Evolutionary conservation across 1,284 basidiomycete genomes (phyloP).

Genomic region (Pyrrhoderma noxium): DNA sequence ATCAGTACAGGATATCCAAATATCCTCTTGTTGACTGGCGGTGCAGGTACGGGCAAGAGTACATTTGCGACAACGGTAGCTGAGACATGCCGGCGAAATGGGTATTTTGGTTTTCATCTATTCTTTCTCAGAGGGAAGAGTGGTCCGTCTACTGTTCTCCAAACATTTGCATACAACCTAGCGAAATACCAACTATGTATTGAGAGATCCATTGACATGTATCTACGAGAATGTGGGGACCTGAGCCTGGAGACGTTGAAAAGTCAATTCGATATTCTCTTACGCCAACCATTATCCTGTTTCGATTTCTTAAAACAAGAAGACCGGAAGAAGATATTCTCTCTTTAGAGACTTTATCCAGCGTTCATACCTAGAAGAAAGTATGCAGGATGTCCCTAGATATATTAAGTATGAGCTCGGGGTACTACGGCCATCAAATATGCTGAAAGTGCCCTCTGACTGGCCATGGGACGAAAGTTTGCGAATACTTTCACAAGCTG

Average conservation of each 20-base stretch:
- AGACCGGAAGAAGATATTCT: background rate
- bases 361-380: background rate
- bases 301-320: constrained; percentile 4
- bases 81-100: too few species aligned
- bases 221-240: background rate
- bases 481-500: constrained; percentile 20
- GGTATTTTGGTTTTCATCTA: background rate
- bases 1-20: background rate
- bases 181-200: background rate
- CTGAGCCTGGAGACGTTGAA: background rate
- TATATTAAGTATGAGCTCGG: background rate
- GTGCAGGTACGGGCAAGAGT: constrained; percentile 25
- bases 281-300: background rate
- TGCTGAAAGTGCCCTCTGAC: background rate
- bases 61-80: constrained; percentile 20
- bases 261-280: background rate
- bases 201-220: background rate
- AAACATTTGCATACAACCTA: background rate
- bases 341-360: background rate
- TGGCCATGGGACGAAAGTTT: constrained; percentile 16
- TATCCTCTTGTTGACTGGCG: constrained; percentile 23
- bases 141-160: background rate
- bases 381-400: background rate
- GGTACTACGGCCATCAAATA: background rate
- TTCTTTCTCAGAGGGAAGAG: constrained; percentile 17